These are phyloP conservation scores for Tripidium arundinaceum DNA, from an alignment of 202 grass and related monocot genomes.

Conservation along the genomic window DNA sequence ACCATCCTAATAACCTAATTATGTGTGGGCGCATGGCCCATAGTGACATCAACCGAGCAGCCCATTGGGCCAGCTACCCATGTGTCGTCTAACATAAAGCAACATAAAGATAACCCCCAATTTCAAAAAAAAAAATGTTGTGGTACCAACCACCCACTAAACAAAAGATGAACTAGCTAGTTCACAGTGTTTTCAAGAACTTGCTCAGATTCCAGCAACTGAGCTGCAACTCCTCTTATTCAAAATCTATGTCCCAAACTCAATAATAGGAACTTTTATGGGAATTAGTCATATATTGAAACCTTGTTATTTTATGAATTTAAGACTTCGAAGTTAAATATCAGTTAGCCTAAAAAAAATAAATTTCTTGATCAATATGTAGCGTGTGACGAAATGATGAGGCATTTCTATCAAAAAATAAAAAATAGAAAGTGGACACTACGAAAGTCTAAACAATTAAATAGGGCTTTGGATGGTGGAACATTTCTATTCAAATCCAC, in stretches of 20 bases:
- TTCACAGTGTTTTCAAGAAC: not conserved
- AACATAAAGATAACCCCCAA: not conserved
- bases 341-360: not conserved
- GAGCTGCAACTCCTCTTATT: not conserved
- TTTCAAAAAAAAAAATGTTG: slow-evolving; percentile 3
- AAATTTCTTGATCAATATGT: not conserved
- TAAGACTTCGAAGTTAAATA: not conserved
- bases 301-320: not conserved
- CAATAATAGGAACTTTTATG: not conserved
- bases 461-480: not conserved
- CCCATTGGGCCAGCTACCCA: not conserved
- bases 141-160: not conserved
- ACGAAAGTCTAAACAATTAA: not conserved
- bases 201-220: not conserved
- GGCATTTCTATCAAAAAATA: not conserved
- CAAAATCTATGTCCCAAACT: slow-evolving; percentile 16
- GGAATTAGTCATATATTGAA: not conserved
- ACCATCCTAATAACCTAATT: not conserved
- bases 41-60: not conserved
- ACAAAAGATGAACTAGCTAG: not conserved
- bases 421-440: not conserved
- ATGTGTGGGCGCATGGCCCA: not conserved
- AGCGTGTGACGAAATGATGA: not conserved
- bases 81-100: not conserved
- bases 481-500: slow-evolving; percentile 2